These are phyloP conservation scores for Gracilaria domingensis DNA, from an alignment of 23 red algal species.

Conservation along the genomic window DNA sequence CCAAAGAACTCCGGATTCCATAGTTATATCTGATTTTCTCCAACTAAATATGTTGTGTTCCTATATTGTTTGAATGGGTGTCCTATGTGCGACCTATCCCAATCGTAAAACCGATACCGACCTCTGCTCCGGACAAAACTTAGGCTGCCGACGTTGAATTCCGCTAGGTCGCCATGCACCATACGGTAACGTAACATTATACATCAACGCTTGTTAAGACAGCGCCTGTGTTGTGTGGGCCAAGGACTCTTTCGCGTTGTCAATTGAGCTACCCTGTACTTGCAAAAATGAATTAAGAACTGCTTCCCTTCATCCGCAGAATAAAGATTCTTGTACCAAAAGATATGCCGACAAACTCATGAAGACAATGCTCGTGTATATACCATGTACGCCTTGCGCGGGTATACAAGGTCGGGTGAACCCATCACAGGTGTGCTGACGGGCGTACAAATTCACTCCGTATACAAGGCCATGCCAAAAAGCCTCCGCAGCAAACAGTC, in stretches of 20 bases:
- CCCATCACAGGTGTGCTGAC: not conserved
- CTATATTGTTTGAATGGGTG: not conserved
- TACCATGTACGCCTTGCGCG: too few species aligned
- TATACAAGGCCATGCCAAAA: not conserved
- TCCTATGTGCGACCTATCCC: not conserved
- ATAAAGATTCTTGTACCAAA: too few species aligned
- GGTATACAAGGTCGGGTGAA: too few species aligned
- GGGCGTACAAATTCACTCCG: not conserved
- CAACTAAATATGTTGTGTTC: not conserved
- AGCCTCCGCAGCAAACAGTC: not conserved
- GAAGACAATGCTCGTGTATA: too few species aligned
- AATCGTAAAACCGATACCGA: not conserved
- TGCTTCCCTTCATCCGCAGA: too few species aligned
- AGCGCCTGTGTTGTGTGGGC: too few species aligned
- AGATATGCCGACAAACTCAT: too few species aligned
- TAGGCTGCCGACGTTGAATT: not conserved
- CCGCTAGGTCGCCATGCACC: not conserved
- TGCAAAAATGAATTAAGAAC: too few species aligned
- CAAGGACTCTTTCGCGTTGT: too few species aligned
- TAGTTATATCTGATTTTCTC: not conserved
- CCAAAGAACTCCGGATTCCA: not conserved
- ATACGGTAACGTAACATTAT: too few species aligned
- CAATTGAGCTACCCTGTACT: too few species aligned
- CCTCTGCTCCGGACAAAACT: not conserved
- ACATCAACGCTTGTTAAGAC: too few species aligned